Percentiles rank a stretch among this genome's conserved stretches.
phyloP scores from a whole-genome alignment of 2,329 filamentous ascomycete genomes.

The Fusarium ambrosium region DNA sequence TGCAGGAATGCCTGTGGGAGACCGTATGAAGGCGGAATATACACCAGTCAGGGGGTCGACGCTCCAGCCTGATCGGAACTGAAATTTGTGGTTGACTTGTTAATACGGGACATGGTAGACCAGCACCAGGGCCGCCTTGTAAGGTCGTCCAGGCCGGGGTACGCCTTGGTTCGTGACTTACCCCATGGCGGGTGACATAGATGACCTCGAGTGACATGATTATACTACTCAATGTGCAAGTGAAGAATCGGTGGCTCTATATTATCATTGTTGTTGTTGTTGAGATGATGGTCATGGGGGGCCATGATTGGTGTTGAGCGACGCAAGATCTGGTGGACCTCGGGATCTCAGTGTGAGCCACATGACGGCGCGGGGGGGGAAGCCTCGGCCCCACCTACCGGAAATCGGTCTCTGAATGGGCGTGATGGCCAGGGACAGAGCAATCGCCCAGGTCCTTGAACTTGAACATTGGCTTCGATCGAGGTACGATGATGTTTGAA shows the following conservation, averaged over 20 bases:
- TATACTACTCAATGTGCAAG: not conserved
- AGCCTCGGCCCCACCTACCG: slow-evolving; percentile 29
- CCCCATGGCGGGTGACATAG: slow-evolving; percentile 81
- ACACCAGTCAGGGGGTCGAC: slow-evolving; percentile 84
- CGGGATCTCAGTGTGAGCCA: slow-evolving; percentile 39
- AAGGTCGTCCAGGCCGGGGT: slow-evolving; percentile 2
- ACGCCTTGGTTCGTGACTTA: slow-evolving; percentile 59
- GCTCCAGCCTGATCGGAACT: slow-evolving; percentile 94
- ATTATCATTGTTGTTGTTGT: not conserved
- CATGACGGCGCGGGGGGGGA: slow-evolving; percentile 18
- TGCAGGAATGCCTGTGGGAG: slow-evolving; percentile 88
- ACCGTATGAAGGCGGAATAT: slow-evolving; percentile 80
- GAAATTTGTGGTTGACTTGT: slow-evolving; percentile 36
- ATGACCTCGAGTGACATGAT: slow-evolving; percentile 77
- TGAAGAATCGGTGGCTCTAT: not conserved
- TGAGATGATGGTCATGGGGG: not conserved
- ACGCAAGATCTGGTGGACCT: slow-evolving; percentile 13
- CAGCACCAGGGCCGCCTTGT: slow-evolving; percentile 1
- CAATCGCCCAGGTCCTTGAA: not conserved
- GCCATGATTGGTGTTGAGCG: not conserved
- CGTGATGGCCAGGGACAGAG: not conserved
- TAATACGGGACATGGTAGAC: slow-evolving; percentile 20
- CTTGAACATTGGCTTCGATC: not conserved
- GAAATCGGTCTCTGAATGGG: not conserved
- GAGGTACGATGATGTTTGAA: not conserved